Evolutionary conservation across 768 basidiomycete species (phyloP), one percentile per base, ranked within the genome.

Genomic region (Chalciporus chontae): DNA sequence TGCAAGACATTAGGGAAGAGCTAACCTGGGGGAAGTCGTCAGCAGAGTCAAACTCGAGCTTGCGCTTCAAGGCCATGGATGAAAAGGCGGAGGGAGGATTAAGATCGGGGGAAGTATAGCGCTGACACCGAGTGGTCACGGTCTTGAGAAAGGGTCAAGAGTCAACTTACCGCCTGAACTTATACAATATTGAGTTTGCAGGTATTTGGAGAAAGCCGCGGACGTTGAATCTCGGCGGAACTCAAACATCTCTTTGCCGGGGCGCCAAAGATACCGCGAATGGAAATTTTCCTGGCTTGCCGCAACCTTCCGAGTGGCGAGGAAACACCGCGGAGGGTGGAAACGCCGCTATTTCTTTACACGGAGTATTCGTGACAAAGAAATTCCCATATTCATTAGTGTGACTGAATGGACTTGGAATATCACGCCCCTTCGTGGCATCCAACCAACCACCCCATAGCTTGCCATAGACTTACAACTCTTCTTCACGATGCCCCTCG

Each of bases 51-150:
- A 73, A 57, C 44, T 83, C 80, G 45, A 86, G 74, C 72, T 92
- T 92, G 65, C 89, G 79, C 68, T 91, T 92, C 63, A 87, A 55
- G 37, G 81, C 74, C 87, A 89, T 90, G 45, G 56, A 54, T 57
- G 45, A 54, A 45, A 47, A 15, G 40, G 43, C 41, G 50, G 43
- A 39, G 61, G 48, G 37, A 46, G 37, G 32, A 29, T 24, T 55
- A 50, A 14, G 21, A 34, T 23, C 37, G 42, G 48, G 48, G 32
- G 40, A n/a, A 49, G 21, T 47, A 47, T 6, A 24, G 44, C 23
- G 26, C 41, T 31, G 50, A 8, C 41, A 46, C 44, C 53, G 43
- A 46, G 51, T 48, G 56, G 50, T 48, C 51, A 19, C 5, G 34
- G 52, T 54, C 52, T 64, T 69, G 57, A 52, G 63, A 67, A 59